Percentiles rank a stretch among this genome's conserved stretches.
Evolutionary conservation across 2,329 filamentous ascomycete species (phyloP).

Genomic region (Rutstroemia sp.): DNA sequence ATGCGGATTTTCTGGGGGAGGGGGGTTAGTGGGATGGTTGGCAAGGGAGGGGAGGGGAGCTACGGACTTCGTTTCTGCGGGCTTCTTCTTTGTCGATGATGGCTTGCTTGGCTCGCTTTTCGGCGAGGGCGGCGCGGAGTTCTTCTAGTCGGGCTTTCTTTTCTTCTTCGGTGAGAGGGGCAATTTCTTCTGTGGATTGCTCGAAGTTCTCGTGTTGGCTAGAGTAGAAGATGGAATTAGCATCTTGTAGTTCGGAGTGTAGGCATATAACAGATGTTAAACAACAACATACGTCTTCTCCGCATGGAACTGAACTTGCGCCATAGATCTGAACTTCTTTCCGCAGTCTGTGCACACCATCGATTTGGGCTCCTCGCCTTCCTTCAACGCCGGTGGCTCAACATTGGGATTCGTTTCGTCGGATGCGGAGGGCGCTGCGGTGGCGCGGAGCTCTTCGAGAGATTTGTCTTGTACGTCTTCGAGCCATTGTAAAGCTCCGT

Average conservation of each 20-base stretch:
- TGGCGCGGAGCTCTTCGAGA: slow-evolving; percentile 68
- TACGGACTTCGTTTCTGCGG: slow-evolving; percentile 72
- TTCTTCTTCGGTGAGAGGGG: slow-evolving; percentile 84
- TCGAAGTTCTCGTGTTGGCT: slow-evolving; percentile 84
- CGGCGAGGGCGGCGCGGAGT: slow-evolving; percentile 61
- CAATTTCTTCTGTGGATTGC: slow-evolving; percentile 88
- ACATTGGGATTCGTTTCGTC: slow-evolving; percentile 45
- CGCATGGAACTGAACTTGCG: slow-evolving; percentile 83
- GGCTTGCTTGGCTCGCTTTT: slow-evolving; percentile 62
- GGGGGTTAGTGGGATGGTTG: not conserved
- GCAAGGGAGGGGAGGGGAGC: not conserved
- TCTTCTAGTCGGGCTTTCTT: slow-evolving; percentile 75
- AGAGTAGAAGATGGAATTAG: not conserved
- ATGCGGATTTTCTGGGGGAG: slow-evolving; percentile 56
- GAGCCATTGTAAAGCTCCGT: slow-evolving; percentile 89
- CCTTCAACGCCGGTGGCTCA: slow-evolving; percentile 58
- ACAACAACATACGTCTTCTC: slow-evolving; percentile 60
- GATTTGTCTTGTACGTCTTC: slow-evolving; percentile 85
- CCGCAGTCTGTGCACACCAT: slow-evolving; percentile 92
- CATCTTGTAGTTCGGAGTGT: not conserved
- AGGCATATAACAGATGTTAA: no score
- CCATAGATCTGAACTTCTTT: slow-evolving; percentile 78
- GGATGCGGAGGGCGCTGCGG: slow-evolving; percentile 30
- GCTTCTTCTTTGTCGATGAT: slow-evolving; percentile 71
- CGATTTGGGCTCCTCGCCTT: slow-evolving; percentile 66